A percentile compares a stretch with the other conserved stretches of the same genome.
phyloP scores from a whole-genome alignment of 805 yeast genomes.

The Suhomyces xylopsoci region DNA sequence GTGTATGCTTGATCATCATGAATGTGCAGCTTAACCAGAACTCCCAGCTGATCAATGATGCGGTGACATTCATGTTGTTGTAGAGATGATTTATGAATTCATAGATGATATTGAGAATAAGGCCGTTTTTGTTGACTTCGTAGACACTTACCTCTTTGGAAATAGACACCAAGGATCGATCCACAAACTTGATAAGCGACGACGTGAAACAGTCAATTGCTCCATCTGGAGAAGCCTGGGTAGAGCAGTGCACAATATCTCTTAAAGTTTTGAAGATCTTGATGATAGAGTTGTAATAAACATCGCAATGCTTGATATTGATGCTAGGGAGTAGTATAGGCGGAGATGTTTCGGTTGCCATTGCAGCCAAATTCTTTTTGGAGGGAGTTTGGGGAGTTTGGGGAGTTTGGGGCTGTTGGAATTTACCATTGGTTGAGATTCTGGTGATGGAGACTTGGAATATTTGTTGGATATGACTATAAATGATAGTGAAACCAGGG shows the following conservation, averaged over 20 bases:
- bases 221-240: conserved; percentile 6
- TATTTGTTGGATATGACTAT: conserved; percentile 47
- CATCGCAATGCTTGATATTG: conserved; percentile 25
- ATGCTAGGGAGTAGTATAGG: conserved; percentile 9
- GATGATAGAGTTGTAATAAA: conserved; percentile 37
- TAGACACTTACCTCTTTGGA: conserved; percentile 37
- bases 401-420: conserved; percentile 7
- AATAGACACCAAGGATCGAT: conserved; percentile 29
- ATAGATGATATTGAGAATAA: conserved; percentile 37
- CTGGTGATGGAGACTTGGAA: conserved; percentile 28
- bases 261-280: conserved; percentile 39
- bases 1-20: conserved; percentile 56
- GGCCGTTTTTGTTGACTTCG: conserved; percentile 37
- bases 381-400: conserved; percentile 3
- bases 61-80: conserved; percentile 16
- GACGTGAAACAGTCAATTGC: conserved; percentile 22
- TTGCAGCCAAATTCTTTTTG: conserved; percentile 1
- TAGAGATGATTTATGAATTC: conserved; percentile 37
- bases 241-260: conserved; percentile 25
- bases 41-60: conserved; percentile 56
- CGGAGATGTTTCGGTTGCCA: conserved; percentile 8
- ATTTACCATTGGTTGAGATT: conserved; percentile 7
- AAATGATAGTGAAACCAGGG: conserved; percentile 47
- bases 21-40: conserved; percentile 68
- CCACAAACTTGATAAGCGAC: conserved; percentile 23